Evolutionary conservation across 768 basidiomycete genomes (phyloP).

Genomic region (Pleurotus sapidus): DNA sequence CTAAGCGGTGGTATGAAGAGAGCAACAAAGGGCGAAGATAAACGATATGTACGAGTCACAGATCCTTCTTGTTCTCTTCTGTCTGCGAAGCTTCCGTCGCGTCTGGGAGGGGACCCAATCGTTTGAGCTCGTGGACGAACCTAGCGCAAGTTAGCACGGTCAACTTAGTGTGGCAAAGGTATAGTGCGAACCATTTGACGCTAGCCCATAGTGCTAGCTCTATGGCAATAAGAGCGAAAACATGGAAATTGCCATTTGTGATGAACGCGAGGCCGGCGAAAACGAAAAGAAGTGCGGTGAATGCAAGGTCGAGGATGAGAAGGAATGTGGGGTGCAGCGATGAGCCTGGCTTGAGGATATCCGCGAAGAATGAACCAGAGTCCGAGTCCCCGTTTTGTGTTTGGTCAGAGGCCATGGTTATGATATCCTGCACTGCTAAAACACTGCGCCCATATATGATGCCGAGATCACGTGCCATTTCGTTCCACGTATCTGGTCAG

Average conservation of each 20-base stretch:
- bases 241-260: conserved; percentile 64
- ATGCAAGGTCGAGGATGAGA: conserved; percentile 58
- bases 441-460: too few species aligned
- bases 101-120: conserved; percentile 18
- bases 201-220: conserved; percentile 73
- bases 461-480: too few species aligned
- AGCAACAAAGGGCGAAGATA: conserved; percentile 53
- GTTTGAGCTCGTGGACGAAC: conserved; percentile 65
- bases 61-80: conserved; percentile 26
- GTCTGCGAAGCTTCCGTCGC: conserved; percentile 12
- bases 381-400: background rate
- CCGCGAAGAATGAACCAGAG: conserved; percentile 40
- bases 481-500: too few species aligned
- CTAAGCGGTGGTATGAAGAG: conserved; percentile 85
- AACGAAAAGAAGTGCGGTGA: conserved; percentile 54
- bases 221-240: conserved; percentile 64
- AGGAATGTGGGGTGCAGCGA: conserved; percentile 73
- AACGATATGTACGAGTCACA: conserved; percentile 19
- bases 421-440: too few species aligned
- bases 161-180: conserved; percentile 3
- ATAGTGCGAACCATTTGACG: conserved; percentile 65
- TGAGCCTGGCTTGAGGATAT: conserved; percentile 71
- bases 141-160: conserved; percentile 31
- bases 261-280: conserved; percentile 56
- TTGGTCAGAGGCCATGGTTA: too few species aligned